A percentile compares a stretch with the other conserved stretches of the same genome.
phyloP scores from a whole-genome alignment of 1,139 yeast species.

The Blastobotrys arbuscula region DNA sequence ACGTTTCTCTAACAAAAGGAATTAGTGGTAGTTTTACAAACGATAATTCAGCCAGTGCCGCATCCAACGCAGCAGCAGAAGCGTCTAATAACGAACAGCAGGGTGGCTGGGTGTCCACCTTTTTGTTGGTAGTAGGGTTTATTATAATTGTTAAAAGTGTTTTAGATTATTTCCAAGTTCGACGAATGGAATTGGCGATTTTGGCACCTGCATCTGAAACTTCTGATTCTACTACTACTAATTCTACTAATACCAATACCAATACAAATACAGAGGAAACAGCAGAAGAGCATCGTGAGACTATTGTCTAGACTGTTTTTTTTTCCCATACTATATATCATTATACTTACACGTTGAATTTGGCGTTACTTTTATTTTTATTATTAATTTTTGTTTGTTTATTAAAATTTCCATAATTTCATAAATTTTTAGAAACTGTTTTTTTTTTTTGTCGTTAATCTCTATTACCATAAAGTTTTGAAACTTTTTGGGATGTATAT shows the following conservation, averaged over 20 bases:
- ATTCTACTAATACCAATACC: conserved; percentile 2
- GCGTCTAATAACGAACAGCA: conserved; percentile 13
- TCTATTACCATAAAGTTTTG: too few relatives aligned
- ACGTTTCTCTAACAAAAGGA: conserved; percentile 30
- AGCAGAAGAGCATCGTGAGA: not conserved
- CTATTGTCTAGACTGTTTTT: conserved; percentile 4
- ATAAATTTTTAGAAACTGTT: too few relatives aligned
- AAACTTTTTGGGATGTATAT: too few relatives aligned
- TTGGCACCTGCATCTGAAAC: conserved; percentile 15
- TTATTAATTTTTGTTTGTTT: too few relatives aligned
- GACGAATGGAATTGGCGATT: conserved; percentile 64
- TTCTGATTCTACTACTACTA: not conserved
- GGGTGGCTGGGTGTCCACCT: conserved; percentile 41
- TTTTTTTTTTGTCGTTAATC: too few relatives aligned
- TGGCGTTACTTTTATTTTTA: too few relatives aligned
- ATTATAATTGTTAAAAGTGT: conserved; percentile 61
- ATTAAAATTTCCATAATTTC: too few relatives aligned
- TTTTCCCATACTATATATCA: too few relatives aligned
- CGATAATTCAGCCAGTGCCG: conserved; percentile 14
- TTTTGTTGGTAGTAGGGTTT: conserved; percentile 62
- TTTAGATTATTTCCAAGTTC: conserved; percentile 68
- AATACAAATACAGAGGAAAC: not conserved
- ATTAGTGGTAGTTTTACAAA: conserved; percentile 26
- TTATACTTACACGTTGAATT: too few relatives aligned
- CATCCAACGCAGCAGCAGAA: conserved; percentile 10